A percentile compares a stretch with the other conserved stretches of the same genome.
Conservation (phyloP, 2,329 filamentous ascomycete species). For the Fusarium sororula region DNA sequence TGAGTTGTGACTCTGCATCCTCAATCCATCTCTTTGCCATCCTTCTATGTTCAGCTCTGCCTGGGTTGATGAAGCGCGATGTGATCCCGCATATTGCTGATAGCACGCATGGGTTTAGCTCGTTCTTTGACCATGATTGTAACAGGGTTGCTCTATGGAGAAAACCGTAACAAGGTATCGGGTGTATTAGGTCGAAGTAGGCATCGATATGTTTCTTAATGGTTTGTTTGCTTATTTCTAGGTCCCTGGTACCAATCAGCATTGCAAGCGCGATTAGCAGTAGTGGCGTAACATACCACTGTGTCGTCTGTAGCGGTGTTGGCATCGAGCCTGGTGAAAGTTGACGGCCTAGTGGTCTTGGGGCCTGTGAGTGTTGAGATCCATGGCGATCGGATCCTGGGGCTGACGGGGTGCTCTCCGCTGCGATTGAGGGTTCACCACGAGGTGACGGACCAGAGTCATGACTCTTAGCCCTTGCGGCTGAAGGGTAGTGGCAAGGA, state of each 20-base stretch:
- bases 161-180: conserved; percentile 19
- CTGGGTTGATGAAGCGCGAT: background rate
- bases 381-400: background rate
- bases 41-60: background rate
- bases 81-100: conserved; percentile 14
- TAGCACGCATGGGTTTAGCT: conserved; percentile 5
- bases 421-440: background rate
- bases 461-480: background rate
- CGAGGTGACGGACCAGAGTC: background rate
- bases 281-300: background rate
- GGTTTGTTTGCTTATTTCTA: background rate
- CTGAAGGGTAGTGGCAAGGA: conserved; percentile 3
- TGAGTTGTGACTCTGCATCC: conserved; percentile 22
- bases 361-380: too few relatives aligned
- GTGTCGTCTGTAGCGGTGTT: background rate
- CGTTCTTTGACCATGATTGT: conserved; percentile 17
- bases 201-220: conserved; percentile 22
- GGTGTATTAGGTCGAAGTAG: conserved; percentile 19
- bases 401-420: background rate
- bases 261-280: fast-evolving
- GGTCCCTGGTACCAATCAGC: background rate
- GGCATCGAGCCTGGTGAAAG: background rate
- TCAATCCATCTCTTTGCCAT: conserved; percentile 22
- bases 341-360: background rate
- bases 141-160: conserved; percentile 18